Evolutionary conservation across 177 flowering plant species (phyloP).

Genomic region (Vitis hybrid): DNA sequence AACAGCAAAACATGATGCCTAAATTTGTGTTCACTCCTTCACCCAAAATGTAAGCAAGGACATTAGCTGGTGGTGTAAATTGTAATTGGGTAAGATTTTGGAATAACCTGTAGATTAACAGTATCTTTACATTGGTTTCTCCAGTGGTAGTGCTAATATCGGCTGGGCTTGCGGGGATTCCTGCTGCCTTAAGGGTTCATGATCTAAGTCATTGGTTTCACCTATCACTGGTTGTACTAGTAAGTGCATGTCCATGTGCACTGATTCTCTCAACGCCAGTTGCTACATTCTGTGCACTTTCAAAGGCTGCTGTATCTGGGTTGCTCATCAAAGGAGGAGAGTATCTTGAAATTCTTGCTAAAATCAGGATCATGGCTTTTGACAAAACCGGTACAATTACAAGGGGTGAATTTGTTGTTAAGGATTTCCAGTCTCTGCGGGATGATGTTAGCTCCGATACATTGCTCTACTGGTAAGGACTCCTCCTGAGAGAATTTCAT

Average conservation of each 20-base stretch:
- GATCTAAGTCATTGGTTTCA: conserved; percentile 57
- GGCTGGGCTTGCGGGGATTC: conserved; percentile 49
- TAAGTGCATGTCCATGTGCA: conserved; percentile 95
- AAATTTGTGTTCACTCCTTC: no score
- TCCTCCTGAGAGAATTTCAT: background rate
- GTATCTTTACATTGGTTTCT: background rate
- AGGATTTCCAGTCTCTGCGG: conserved; percentile 39
- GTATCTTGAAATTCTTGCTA: conserved; percentile 67
- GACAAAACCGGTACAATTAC: conserved; percentile 95
- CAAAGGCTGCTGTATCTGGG: conserved; percentile 75
- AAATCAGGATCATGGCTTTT: conserved; percentile 64
- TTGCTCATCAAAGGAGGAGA: conserved; percentile 85
- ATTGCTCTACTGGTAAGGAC: conserved; percentile 70
- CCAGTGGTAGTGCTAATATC: conserved; percentile 69
- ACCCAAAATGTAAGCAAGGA: no score
- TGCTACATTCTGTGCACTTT: conserved; percentile 81
- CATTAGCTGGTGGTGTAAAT: background rate
- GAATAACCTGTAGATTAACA: background rate
- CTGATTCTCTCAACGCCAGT: conserved; percentile 93
- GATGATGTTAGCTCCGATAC: conserved; percentile 40
- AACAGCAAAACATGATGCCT: no score
- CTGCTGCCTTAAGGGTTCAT: conserved; percentile 46
- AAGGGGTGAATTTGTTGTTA: conserved; percentile 70
- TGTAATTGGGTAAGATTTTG: background rate
- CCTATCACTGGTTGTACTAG: conserved; percentile 74